Evolutionary conservation across 2,329 filamentous ascomycete genomes (phyloP).

Genomic region (Alternaria atra): DNA sequence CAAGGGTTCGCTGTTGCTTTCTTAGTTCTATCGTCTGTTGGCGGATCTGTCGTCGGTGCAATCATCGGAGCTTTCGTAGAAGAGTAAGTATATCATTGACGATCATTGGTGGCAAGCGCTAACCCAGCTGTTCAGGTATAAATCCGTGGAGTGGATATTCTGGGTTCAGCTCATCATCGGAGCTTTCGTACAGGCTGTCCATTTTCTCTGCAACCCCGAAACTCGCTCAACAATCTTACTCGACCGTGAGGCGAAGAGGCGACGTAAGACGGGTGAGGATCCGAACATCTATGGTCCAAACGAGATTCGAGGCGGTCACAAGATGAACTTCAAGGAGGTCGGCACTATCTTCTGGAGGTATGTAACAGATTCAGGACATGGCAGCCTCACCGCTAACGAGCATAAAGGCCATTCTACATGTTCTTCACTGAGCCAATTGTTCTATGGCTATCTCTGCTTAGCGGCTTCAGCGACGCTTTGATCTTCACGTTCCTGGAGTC

Average conservation of each 20-base stretch:
- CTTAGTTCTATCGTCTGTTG: slow-evolving; percentile 66
- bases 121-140: not conserved
- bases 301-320: slow-evolving; percentile 60
- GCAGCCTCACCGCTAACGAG: not conserved
- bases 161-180: slow-evolving; percentile 87
- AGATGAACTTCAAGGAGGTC: slow-evolving; percentile 55
- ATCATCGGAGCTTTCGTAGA: slow-evolving; percentile 65
- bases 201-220: slow-evolving; percentile 76
- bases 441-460: slow-evolving; percentile 72
- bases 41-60: slow-evolving; percentile 64
- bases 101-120: not conserved
- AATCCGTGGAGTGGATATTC: slow-evolving; percentile 63
- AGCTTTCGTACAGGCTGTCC: slow-evolving; percentile 70
- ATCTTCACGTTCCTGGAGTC: slow-evolving; percentile 82
- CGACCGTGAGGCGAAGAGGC: slow-evolving; percentile 77
- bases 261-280: slow-evolving; percentile 68
- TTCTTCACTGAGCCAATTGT: slow-evolving; percentile 79
- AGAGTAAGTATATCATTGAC: slow-evolving; percentile 42
- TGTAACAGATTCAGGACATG: not conserved
- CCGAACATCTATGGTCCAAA: slow-evolving; percentile 74
- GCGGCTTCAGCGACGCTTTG: slow-evolving; percentile 76
- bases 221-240: slow-evolving; percentile 78
- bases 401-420: slow-evolving; percentile 72
- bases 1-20: slow-evolving; percentile 69
- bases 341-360: slow-evolving; percentile 57